Base-by-base conservation (phyloP, 2,329 filamentous ascomycete genomes). In the Graphiopsis chlorocephala region DNA sequence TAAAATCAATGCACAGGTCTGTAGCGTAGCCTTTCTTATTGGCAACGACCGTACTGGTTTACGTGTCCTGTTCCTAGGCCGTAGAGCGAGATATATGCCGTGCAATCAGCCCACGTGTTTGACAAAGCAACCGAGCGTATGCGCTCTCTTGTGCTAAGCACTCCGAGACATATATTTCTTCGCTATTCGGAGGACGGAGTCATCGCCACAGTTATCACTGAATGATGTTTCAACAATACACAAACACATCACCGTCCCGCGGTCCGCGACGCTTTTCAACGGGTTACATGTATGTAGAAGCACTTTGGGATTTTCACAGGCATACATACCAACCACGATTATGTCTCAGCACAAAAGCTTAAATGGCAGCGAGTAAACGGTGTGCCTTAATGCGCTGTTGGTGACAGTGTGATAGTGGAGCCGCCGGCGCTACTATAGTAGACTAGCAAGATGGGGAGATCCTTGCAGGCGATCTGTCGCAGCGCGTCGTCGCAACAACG, bases 401-500 rank as follows among this genome's bases (percentile, higher is more conserved):
- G 50, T 53, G 15, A 53, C 12, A 53, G 50, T 53, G 50, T 53
- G 26, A 53, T 53, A 23, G 50, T 53, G 50, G 50, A 53, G 50
- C 50, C 26, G 50, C 26, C 50, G 38, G 11, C n/a, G 2, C 38
- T 45, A 45, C 38, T 45, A 45, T 20, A 45, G 38, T 23, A 53
- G 17, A 29, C 48, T 52, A 52, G 48, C 48, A 31, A 31, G 26
- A 31, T n/a, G 8, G 26, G n/a, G 26, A 20, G 50, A 53, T 53
- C 50, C 50, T 31, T 53, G 50, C 50, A 53, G 50, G 50, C 28
- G 50, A 53, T 53, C 50, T 31, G 50, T 53, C 17, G 50, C 26
- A 31, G 48, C 23, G 25, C 50, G 50, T 53, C 50, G 50, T 53
- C 50, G 25, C 26, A 53, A 53, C 50, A 53, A 53, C 50, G 50